Base-by-base conservation (phyloP, 2,329 filamentous ascomycete genomes). In the Xylariaceae sp. region DNA sequence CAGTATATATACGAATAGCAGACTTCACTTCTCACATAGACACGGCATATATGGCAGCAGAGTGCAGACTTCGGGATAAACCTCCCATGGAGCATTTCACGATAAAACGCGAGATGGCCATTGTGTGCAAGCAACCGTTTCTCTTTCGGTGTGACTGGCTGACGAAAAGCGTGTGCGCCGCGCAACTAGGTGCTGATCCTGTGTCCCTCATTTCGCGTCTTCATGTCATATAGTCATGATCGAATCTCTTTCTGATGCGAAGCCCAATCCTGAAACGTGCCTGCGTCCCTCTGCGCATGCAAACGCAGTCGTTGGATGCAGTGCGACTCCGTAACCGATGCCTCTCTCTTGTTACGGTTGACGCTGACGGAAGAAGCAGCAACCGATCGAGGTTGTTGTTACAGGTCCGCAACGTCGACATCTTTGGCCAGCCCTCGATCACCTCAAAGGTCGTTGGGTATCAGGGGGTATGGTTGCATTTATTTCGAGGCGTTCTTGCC, bases 41-140 rank as follows among this genome's bases (percentile, higher is more conserved):
- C 29, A 47, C 27, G 26, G 32, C 26, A 41, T 15, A 36, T 38
- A 19, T 41, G 24, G 41, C 34, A 34, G 36, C 27, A 35, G 41
- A 36, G 50, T 43, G 45, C 51, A 50, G 64, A 68, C 78, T 83
- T 82, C 78, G 79, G 81, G 79, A 83, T 64, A 59, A 62, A 77
- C 77, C 80, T 84, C 81, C 78, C 78, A 83, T 82, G 79, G 78
- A 82, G 64, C 79, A 81, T 74, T 78, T 81, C 79, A 82, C 77
- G 69, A 61, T 60, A 59, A 50, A 55, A 51, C 70, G 76, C 79
- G 79, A 83, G 81, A 83, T 74, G 80, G 81, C 81, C 81, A 83
- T 83, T 76, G 72, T 77, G 70, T 78, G 68, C 64, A 66, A 64
- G 55, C 50, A 61, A 64, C 37, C 37, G 40, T 39, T 68, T 63